phyloP scores from a whole-genome alignment of 2,329 filamentous ascomycete species.

The Aureobasidium sp. region DNA sequence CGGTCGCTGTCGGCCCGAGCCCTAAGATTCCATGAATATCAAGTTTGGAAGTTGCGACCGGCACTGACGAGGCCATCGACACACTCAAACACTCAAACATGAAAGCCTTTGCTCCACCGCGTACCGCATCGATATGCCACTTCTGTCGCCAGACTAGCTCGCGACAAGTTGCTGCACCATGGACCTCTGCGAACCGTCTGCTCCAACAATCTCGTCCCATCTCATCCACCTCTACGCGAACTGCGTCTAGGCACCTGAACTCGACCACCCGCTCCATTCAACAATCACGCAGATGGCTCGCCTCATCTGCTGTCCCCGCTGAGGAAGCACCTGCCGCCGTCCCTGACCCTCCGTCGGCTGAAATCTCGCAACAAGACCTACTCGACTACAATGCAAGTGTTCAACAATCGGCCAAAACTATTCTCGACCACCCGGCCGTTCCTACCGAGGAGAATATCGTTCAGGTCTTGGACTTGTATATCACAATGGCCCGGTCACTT shows the following conservation, averaged over 20 bases:
- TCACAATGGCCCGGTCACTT: slow-evolving; percentile 8
- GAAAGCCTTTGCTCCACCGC: slow-evolving; percentile 1
- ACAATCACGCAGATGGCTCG: neutral
- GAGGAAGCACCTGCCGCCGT: neutral
- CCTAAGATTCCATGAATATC: neutral
- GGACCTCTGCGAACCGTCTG: neutral
- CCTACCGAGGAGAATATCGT: slow-evolving; percentile 14
- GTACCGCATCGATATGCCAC: neutral
- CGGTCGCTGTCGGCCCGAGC: neutral
- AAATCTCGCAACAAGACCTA: slow-evolving; percentile 7
- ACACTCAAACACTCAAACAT: neutral
- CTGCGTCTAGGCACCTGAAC: neutral
- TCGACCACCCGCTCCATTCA: neutral
- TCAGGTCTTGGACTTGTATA: slow-evolving; percentile 5
- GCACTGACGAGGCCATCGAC: neutral
- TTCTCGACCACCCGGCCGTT: slow-evolving; percentile 11
- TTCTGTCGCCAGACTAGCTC: neutral
- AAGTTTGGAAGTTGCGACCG: neutral
- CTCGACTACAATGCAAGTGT: slow-evolving; percentile 10
- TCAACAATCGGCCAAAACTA: neutral
- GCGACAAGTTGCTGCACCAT: neutral
- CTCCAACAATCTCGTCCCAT: neutral
- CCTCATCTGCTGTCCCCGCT: neutral
- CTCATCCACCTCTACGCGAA: neutral
- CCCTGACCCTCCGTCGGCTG: neutral